Conservation (phyloP, 106 monocot genomes). For the Allium fistulosum region DNA sequence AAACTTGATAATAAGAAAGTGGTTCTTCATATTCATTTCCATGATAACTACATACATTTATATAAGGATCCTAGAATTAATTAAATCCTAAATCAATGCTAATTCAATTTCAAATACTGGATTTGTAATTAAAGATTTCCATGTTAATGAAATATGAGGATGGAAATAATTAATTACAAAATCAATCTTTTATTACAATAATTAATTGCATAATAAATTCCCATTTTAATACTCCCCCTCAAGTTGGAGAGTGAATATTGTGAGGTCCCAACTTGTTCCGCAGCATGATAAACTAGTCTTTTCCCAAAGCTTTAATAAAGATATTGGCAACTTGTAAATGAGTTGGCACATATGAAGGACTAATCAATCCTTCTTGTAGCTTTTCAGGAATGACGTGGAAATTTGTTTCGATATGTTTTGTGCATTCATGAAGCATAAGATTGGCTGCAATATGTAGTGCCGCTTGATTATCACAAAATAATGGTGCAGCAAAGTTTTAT, state of each 20-base stretch:
- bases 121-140: no score
- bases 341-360: background rate
- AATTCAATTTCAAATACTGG: no score
- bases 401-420: background rate
- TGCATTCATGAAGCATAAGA: background rate
- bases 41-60: no score
- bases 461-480: background rate
- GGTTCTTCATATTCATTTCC: no score
- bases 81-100: no score
- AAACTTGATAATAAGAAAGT: no score
- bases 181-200: no score
- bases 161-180: no score
- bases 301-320: background rate
- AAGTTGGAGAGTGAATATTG: background rate
- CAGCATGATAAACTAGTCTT: background rate
- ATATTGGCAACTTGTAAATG: background rate
- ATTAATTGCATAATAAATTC: no score
- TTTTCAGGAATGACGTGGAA: background rate
- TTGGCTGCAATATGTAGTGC: background rate
- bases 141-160: no score
- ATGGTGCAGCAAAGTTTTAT: background rate
- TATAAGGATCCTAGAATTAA: no score
- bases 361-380: background rate
- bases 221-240: background rate
- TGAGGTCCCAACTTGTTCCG: background rate